A percentile compares a stretch with the other conserved stretches of the same genome.
Conservation (phyloP, 768 basidiomycete genomes). For the Calocera viscosa region DNA sequence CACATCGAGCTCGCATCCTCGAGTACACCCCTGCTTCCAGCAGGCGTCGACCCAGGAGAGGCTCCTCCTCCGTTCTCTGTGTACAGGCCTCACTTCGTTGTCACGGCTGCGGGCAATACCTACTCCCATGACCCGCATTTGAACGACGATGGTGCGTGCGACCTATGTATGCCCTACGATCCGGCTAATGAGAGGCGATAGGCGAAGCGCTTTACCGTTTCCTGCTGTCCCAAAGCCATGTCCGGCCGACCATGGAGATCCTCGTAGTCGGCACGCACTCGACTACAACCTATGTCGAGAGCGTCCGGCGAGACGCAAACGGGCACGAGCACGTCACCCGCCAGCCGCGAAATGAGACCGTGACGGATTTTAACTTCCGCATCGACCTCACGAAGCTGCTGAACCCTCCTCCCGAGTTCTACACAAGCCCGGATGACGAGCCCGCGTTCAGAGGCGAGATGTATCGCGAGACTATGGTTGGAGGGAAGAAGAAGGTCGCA, state of each 20-base stretch:
- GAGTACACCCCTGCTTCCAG: background rate
- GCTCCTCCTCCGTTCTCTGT: background rate
- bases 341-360: conserved; percentile 29
- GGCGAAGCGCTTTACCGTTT: conserved; percentile 66
- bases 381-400: conserved; percentile 42
- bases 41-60: background rate
- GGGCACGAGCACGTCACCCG: background rate
- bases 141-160: conserved; percentile 44
- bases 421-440: conserved; percentile 49
- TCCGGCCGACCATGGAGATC: conserved; percentile 17
- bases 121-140: conserved; percentile 60
- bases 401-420: conserved; percentile 25
- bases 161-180: conserved; percentile 3
- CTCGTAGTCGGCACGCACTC: conserved; percentile 11
- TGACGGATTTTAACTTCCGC: conserved; percentile 58
- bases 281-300: conserved; percentile 4
- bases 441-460: conserved; percentile 55
- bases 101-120: conserved; percentile 32
- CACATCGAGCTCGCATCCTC: background rate
- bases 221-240: conserved; percentile 43
- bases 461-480: conserved; percentile 35
- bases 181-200: conserved; percentile 20
- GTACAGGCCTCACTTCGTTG: background rate
- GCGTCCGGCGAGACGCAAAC: conserved; percentile 30
- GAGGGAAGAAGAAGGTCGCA: conserved; percentile 17